These are phyloP conservation scores for Microbotryum saponariae DNA, from an alignment of 1,284 basidiomycete genomes.

Conservation along the genomic window DNA sequence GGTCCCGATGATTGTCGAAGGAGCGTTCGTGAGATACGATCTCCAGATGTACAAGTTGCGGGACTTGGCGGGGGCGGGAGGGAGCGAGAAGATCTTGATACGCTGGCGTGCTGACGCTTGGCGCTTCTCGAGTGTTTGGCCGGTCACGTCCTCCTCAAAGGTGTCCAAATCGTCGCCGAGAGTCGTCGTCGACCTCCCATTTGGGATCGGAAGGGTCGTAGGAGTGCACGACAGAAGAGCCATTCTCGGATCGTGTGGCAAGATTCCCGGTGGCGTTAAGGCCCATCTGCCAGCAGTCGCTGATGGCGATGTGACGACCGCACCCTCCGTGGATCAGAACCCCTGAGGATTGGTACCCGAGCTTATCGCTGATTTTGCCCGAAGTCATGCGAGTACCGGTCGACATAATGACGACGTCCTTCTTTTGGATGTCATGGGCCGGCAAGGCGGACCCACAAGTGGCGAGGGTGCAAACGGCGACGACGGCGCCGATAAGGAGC, in stretches of 20 bases:
- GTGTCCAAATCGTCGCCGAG: neutral
- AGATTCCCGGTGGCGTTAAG: neutral
- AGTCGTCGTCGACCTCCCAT: neutral
- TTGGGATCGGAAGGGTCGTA: neutral
- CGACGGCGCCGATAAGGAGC: too few species aligned
- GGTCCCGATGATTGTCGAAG: neutral
- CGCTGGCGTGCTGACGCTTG: neutral
- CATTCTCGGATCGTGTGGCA: slow-evolving; percentile 1
- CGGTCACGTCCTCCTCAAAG: neutral
- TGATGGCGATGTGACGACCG: neutral
- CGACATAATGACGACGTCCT: neutral
- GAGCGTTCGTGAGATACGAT: neutral
- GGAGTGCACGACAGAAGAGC: neutral
- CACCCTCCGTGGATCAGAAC: slow-evolving; percentile 1
- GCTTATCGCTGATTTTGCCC: neutral
- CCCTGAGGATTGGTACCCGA: neutral
- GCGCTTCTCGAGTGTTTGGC: neutral
- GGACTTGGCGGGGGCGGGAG: neutral
- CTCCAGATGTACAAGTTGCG: neutral
- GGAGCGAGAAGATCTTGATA: neutral
- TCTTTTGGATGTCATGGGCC: neutral
- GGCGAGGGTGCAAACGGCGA: too few species aligned
- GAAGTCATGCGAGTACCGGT: neutral
- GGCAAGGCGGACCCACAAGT: too few species aligned
- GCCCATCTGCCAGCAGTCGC: neutral